These are phyloP conservation scores for Neoconidiobolus thromboides DNA, from an alignment of 371 early-diverging fungal genomes.

Conservation along the genomic window DNA sequence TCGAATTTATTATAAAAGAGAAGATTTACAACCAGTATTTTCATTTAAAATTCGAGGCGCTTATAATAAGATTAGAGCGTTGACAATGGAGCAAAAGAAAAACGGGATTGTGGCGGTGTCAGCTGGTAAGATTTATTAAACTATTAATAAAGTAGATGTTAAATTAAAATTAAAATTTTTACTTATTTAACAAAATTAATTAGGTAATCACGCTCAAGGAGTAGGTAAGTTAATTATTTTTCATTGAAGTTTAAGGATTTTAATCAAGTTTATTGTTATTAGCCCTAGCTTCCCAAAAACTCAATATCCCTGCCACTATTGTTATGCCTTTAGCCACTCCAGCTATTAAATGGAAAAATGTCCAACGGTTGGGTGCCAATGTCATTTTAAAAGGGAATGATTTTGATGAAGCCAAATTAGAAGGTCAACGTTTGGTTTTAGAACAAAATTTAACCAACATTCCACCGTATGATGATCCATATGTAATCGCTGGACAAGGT, in stretches of 20 bases:
- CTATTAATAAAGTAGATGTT: neutral
- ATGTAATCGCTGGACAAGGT: slow-evolving; percentile 96
- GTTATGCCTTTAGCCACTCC: slow-evolving; percentile 77
- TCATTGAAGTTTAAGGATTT: too few species aligned
- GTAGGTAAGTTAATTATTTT: slow-evolving; percentile 16
- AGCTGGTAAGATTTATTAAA: slow-evolving; percentile 34
- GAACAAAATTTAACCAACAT: slow-evolving; percentile 67
- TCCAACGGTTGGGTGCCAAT: slow-evolving; percentile 72
- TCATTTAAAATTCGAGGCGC: slow-evolving; percentile 95
- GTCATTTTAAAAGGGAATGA: slow-evolving; percentile 76
- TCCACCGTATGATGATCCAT: slow-evolving; percentile 92
- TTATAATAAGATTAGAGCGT: slow-evolving; percentile 70
- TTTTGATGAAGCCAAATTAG: slow-evolving; percentile 82
- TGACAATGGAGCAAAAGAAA: slow-evolving; percentile 51
- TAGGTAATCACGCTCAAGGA: slow-evolving; percentile 89
- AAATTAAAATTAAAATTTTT: neutral
- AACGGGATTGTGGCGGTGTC: slow-evolving; percentile 89
- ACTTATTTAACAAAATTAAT: neutral
- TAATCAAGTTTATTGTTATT: slow-evolving; percentile 12
- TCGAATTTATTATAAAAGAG: slow-evolving; percentile 71
- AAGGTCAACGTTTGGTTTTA: slow-evolving; percentile 47
- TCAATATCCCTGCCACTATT: slow-evolving; percentile 84
- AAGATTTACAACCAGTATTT: slow-evolving; percentile 92
- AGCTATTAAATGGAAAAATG: slow-evolving; percentile 71
- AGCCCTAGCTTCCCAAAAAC: slow-evolving; percentile 72